Evolutionary conservation across 2,329 filamentous ascomycete species (phyloP).

Genomic region (Colletotrichum cereale): DNA sequence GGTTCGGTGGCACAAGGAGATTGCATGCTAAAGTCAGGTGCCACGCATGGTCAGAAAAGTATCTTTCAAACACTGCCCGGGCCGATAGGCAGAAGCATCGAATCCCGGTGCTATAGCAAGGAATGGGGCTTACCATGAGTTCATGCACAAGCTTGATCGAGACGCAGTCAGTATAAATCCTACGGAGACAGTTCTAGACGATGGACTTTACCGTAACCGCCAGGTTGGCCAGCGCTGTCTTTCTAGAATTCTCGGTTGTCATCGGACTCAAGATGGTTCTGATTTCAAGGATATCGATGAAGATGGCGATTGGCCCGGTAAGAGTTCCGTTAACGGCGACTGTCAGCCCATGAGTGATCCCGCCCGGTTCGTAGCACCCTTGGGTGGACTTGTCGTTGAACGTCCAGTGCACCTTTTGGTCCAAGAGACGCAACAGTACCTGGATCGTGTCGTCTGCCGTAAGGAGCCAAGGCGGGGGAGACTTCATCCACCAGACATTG

Average conservation of each 20-base stretch:
- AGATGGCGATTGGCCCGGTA: neutral
- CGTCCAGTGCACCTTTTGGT: neutral
- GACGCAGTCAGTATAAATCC: neutral
- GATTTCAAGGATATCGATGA: neutral
- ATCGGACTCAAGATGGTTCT: neutral
- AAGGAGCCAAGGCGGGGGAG: neutral
- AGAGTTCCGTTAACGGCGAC: neutral
- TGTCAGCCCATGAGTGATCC: neutral
- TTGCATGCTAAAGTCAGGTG: neutral
- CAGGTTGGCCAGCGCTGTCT: slow-evolving; percentile 5
- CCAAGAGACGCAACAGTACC: neutral
- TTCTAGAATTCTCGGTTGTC: neutral
- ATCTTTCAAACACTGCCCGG: fast-evolving
- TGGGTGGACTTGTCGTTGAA: slow-evolving; percentile 15
- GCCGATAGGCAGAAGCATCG: neutral
- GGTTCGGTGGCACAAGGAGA: neutral
- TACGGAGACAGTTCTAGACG: neutral
- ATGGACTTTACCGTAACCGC: neutral
- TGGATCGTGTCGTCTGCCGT: neutral
- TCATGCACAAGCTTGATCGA: neutral
- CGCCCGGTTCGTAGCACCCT: neutral
- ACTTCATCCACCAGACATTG: slow-evolving; percentile 2
- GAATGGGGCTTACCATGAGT: neutral
- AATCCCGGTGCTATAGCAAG: neutral
- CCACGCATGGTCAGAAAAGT: neutral